Evolutionary conservation across 1,139 yeast genomes (phyloP).

Genomic region (Yamadazyma aaseri): DNA sequence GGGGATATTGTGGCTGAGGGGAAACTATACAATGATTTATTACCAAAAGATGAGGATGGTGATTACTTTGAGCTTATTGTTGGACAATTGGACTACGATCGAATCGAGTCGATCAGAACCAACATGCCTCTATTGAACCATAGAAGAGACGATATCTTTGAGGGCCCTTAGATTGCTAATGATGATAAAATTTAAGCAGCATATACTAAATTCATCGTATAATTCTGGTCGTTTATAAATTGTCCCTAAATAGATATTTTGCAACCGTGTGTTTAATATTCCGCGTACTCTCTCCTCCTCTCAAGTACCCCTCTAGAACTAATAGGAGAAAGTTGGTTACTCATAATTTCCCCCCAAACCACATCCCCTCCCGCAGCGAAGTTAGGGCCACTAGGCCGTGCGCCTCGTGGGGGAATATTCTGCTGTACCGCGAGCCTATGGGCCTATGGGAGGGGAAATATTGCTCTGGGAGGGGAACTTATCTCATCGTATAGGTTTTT

Average conservation of each 20-base stretch:
- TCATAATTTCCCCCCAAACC: background rate
- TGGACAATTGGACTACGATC: conserved; percentile 67
- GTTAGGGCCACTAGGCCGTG: background rate
- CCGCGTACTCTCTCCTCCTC: background rate
- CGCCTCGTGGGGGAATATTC: background rate
- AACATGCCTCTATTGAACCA: conserved; percentile 78
- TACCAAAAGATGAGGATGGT: conserved; percentile 39
- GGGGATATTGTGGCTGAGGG: conserved; percentile 72
- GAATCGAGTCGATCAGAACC: conserved; percentile 48
- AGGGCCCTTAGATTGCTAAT: conserved; percentile 2
- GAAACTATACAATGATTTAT: conserved; percentile 26
- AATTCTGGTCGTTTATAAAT: background rate
- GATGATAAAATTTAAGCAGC: too few species aligned
- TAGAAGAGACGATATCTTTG: conserved; percentile 38
- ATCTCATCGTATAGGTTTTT: background rate
- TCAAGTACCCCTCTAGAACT: background rate
- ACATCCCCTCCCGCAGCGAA: conserved; percentile 2
- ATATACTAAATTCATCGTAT: background rate
- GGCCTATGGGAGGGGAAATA: conserved; percentile 5
- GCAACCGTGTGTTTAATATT: conserved; percentile 2
- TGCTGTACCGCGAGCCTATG: background rate
- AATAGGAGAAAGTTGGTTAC: too few species aligned
- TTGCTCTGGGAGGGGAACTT: conserved; percentile 2
- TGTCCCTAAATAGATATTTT: conserved; percentile 1
- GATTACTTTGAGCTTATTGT: conserved; percentile 54